Evolutionary conservation across 495 filamentous ascomycete species (phyloP), one percentile per base, ranked within the genome.

Genomic region (Tuber magnatum): DNA sequence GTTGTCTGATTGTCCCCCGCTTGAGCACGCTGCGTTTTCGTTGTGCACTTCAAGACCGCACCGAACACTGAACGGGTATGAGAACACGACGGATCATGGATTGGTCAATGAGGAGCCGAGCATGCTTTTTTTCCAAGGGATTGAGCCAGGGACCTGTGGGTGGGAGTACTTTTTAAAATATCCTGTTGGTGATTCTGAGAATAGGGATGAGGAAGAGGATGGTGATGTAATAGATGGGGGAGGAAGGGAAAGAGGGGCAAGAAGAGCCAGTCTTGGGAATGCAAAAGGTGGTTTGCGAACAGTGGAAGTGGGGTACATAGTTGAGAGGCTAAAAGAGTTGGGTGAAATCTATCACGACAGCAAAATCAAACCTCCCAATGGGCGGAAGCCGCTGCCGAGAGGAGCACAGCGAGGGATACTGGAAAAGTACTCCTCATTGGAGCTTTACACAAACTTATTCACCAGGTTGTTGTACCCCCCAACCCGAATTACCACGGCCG

Each of bases 381-480:
- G 70, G 18, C 75, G 42, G 41, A 24, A 68, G 61, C 35, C 70
- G 56, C 41, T 46, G 43, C 32, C 28, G 32, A 46, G 68, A 75
- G 38, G 35, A 71, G 38, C 68, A 76, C 35, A 74, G 68, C 72
- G 76, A 74, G 75, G 75, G 46, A 68, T 77, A 16, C 41, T 80
- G 39, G 81, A 83, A 75, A 81, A 83, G 42, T 83, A 83, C 28
- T 77, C 82, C 72, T 84, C 86, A 65, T 83, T 84, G 61, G 86
- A 86, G 40, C 84, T 89, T 42, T 90, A 90, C 82, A 88, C 88
- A 75, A 86, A 89, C 78, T 82, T 90, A 68, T 90, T 90, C 80
- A 85, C 85, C 42, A 87, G 87, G 77, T 78, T 90, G 51, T 85
- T 90, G 44, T 86, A 87, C 76, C 88, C 88, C 41, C 88, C 88